A percentile compares a stretch with the other conserved stretches of the same genome.
Evolutionary conservation across 225 moss, liverwort and hornwort genomes (phyloP).

Genomic region (Antitrichia curtipendula): DNA sequence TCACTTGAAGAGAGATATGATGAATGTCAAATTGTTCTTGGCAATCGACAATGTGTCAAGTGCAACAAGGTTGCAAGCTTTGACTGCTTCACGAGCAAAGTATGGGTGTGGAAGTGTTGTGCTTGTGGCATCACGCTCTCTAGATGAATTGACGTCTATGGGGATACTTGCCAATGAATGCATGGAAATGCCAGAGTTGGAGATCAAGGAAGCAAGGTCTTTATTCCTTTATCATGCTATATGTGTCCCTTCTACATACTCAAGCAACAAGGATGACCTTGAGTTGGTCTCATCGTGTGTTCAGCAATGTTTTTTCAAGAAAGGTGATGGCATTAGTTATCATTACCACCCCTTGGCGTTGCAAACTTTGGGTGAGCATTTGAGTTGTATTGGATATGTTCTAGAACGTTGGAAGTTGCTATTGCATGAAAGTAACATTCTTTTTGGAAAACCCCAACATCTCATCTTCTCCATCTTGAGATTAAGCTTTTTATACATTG

Average conservation of each 20-base stretch:
- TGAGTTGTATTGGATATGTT: background rate
- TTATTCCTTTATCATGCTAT: background rate
- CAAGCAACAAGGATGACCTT: background rate
- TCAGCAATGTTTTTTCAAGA: background rate
- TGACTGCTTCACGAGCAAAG: accelerated
- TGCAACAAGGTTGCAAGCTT: background rate
- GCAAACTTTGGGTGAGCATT: background rate
- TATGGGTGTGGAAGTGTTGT: background rate
- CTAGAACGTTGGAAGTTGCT: accelerated
- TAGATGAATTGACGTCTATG: accelerated
- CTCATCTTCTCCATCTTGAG: background rate
- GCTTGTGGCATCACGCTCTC: background rate
- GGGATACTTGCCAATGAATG: accelerated
- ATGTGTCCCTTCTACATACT: background rate
- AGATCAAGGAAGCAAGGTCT: background rate
- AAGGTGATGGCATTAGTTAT: background rate
- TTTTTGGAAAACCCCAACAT: background rate
- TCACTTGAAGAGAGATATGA: background rate
- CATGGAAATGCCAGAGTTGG: background rate
- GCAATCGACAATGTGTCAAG: background rate
- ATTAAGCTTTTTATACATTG: background rate
- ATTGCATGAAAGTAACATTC: background rate
- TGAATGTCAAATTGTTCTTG: background rate
- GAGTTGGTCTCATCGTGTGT: background rate
- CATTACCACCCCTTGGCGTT: background rate